Conservation (phyloP, 441 rosid genomes). For the Populus trichocarpa region DNA sequence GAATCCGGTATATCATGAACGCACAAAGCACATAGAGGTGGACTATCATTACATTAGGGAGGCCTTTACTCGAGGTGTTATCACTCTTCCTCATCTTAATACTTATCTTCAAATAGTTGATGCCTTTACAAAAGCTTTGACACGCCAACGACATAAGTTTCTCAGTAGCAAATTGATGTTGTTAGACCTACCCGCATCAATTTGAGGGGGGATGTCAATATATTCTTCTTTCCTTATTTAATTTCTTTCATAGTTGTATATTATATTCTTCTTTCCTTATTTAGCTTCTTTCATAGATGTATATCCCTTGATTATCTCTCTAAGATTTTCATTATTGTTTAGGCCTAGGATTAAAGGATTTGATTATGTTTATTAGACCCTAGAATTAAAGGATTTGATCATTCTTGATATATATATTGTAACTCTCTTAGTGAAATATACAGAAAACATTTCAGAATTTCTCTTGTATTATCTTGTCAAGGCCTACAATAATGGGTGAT, state of each 20-base stretch:
- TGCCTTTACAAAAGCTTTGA: neutral
- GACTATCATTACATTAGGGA: neutral
- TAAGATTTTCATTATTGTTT: neutral
- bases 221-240: slow-evolving; percentile 2
- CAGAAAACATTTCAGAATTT: neutral
- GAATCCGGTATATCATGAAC: neutral
- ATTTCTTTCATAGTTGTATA: neutral
- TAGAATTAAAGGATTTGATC: neutral
- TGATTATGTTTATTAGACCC: too few species aligned
- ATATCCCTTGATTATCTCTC: neutral
- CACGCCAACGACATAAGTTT: neutral
- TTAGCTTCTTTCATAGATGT: too few species aligned
- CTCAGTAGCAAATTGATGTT: neutral
- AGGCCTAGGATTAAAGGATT: too few species aligned
- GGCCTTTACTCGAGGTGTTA: neutral
- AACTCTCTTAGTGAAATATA: neutral
- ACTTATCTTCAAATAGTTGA: neutral
- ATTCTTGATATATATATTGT: neutral
- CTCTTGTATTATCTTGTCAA: neutral
- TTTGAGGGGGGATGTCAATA: neutral
- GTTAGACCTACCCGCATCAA: neutral
- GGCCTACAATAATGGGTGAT: too few species aligned
- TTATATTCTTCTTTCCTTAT: neutral
- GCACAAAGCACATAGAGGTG: neutral
- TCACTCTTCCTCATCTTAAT: slow-evolving; percentile 3